Conservation (phyloP, 2,329 filamentous ascomycete species). For the Paecilomyces formosus region DNA sequence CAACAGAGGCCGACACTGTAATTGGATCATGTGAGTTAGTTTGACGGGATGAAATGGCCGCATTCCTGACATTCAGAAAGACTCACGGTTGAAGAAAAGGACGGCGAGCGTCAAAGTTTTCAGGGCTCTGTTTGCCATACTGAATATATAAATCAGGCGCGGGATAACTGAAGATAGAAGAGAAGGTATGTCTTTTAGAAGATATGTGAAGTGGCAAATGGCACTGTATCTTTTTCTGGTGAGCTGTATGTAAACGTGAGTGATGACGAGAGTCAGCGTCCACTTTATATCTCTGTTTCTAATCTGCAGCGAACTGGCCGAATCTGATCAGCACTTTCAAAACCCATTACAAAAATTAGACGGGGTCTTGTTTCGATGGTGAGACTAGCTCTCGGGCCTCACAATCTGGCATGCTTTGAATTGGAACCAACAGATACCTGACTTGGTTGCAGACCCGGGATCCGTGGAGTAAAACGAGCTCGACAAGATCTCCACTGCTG, state of each 20-base stretch:
- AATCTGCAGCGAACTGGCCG: too few species aligned
- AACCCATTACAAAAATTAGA: too few species aligned
- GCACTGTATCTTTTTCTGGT: background rate
- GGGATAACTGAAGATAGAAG: background rate
- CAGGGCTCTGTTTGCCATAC: slow-evolving; percentile 5
- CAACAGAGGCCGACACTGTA: slow-evolving; percentile 1
- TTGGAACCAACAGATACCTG: too few species aligned
- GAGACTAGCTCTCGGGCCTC: too few species aligned
- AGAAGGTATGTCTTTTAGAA: too few species aligned
- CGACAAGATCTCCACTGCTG: background rate
- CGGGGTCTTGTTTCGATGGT: too few species aligned
- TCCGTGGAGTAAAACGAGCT: background rate
- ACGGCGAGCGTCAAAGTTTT: slow-evolving; percentile 4
- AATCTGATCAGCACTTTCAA: too few species aligned
- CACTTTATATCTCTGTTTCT: background rate
- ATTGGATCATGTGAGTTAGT: too few species aligned
- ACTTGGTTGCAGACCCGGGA: background rate
- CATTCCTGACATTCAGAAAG: background rate
- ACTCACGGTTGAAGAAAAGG: slow-evolving; percentile 8
- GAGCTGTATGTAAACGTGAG: too few species aligned
- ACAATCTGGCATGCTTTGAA: too few species aligned
- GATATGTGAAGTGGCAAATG: too few species aligned
- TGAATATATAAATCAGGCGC: background rate
- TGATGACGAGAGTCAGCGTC: background rate
- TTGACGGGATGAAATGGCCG: background rate